Percentiles rank a stretch among this genome's conserved stretches.
Conservation (phyloP, 2,329 filamentous ascomycete genomes). For the Atkinsonella hypoxylon region DNA sequence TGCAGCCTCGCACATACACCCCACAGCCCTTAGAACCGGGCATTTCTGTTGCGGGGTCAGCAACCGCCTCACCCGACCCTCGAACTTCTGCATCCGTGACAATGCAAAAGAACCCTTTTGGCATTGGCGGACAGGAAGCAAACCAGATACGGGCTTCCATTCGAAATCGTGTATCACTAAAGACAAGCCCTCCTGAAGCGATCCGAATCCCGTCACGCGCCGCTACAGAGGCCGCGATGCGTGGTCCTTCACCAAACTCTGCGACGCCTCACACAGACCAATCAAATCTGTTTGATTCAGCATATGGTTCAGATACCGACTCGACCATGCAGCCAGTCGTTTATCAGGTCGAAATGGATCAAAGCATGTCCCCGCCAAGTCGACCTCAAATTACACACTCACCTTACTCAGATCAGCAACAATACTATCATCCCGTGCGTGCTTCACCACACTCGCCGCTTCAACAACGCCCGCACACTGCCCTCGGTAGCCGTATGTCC, state of each 20-base stretch:
- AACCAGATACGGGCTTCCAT: conserved; percentile 32
- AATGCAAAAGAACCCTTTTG: neutral
- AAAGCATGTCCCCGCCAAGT: conserved; percentile 14
- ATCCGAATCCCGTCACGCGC: conserved; percentile 38
- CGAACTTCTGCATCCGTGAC: neutral
- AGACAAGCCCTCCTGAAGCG: conserved; percentile 37
- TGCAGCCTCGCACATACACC: conserved; percentile 47
- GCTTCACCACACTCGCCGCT: conserved; percentile 52
- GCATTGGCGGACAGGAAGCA: neutral
- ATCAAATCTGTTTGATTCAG: conserved; percentile 29
- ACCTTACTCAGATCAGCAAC: conserved; percentile 26
- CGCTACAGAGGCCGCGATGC: conserved; percentile 11
- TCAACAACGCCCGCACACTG: conserved; percentile 46
- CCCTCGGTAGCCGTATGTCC: conserved; percentile 24
- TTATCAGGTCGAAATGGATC: conserved; percentile 23
- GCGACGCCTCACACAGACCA: conserved; percentile 19
- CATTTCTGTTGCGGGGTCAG: neutral
- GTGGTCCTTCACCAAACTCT: conserved; percentile 20
- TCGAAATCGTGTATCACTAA: conserved; percentile 42
- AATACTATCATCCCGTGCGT: conserved; percentile 49
- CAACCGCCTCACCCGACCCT: neutral
- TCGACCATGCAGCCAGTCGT: conserved; percentile 19
- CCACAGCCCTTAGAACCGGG: conserved; percentile 18
- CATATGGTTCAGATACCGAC: conserved; percentile 37
- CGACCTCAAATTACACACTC: conserved; percentile 18